Evolutionary conservation across 2,329 filamentous ascomycete species (phyloP), one percentile per base, ranked within the genome.

Genomic region (Hirsutella minnesotensis): DNA sequence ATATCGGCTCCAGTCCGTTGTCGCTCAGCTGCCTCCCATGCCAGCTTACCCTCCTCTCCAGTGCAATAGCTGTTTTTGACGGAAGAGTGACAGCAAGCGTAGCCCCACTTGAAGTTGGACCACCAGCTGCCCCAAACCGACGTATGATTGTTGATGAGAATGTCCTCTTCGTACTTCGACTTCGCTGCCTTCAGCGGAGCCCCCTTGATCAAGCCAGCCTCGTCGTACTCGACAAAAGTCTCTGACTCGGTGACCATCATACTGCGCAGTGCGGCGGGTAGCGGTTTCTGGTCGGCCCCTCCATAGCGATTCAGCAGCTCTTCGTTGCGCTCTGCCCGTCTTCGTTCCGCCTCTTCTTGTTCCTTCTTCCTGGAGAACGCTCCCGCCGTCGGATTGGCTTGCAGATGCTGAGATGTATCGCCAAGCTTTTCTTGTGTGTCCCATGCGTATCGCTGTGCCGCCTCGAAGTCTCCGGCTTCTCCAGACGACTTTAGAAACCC

Each of bases 21-120:
- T 51, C 58, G 67, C 50, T 92, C 81, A 1, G 86, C 80, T 44
- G 85, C 82, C 52, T 89, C 81, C 62, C 86, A 88, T 1, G 87
- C 89, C 47, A 67, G 67, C 60, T 80, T 94, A 30, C 92, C 92
- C 45, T 85, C 86, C 47, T 92, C 86, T 21, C 92, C 92, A 0
- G 90, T 96, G 62, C 92, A 98, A 57, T 96, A 98, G 56, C 88
- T 95, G 63, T 98, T 96, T 66, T 94, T 95, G 48, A 94, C 77
- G 19, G 80, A 82, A 0, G 88, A 95, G 60, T 94, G 88, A 68
- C 92, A 98, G 62, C 92, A 98, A 19, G 85, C 77, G 62, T 95
- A 98, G 1, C 92, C 92, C 92, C 92, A 98, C 62, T 83, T 77
- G 66, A 95, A 96, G 56, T 86, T 81, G 42, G 80, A 77, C 92